Conservation (phyloP, 176 grass and related monocot genomes). For the Dactylis glomerata region DNA sequence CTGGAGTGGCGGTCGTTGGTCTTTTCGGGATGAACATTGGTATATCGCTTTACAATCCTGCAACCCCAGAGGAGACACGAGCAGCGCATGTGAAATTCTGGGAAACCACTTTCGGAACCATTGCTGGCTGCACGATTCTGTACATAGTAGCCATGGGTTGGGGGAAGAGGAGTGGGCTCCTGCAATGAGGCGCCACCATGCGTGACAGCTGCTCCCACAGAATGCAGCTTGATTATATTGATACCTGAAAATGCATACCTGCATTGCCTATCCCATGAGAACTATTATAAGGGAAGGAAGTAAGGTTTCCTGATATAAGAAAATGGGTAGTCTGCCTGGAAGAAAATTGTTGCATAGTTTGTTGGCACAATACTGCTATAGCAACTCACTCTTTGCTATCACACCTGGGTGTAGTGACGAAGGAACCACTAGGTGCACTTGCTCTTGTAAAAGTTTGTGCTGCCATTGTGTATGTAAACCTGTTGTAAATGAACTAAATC, state of each 20-base stretch:
- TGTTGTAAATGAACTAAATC: background rate
- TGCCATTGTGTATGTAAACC: slow-evolving; percentile 5
- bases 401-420: background rate
- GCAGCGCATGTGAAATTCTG: slow-evolving; percentile 47
- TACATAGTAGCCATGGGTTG: slow-evolving; percentile 59
- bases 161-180: slow-evolving; percentile 65
- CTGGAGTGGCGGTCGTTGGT: slow-evolving; percentile 61
- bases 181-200: slow-evolving; percentile 34
- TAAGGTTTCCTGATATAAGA: background rate
- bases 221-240: background rate
- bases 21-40: slow-evolving; percentile 74
- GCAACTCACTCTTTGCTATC: background rate
- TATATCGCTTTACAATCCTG: slow-evolving; percentile 45
- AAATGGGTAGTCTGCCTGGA: background rate
- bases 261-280: background rate
- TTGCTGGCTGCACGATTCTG: slow-evolving; percentile 46
- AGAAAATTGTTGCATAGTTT: background rate
- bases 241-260: background rate
- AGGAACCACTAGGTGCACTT: background rate
- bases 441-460: background rate
- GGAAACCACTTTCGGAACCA: slow-evolving; percentile 56
- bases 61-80: background rate
- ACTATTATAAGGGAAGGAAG: background rate
- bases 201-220: background rate
- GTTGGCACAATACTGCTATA: background rate